Conservation (phyloP, 192 early-diverging fungal genomes). For the Backusella parvicylindrica region DNA sequence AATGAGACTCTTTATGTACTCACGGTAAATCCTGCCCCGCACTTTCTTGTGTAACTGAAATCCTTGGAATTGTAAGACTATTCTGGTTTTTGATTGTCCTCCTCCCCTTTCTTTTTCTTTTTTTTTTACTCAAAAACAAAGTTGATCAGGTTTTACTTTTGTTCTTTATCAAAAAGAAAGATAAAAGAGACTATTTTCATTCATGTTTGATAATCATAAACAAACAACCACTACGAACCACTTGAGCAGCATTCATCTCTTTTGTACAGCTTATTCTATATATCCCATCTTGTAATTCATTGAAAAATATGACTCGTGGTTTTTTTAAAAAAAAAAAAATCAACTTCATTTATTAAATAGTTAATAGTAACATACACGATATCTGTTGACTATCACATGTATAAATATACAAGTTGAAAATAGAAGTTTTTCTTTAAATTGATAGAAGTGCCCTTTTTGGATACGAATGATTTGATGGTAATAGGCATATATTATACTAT, state of each 20-base stretch:
- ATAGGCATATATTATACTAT: not conserved
- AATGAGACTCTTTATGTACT: not conserved
- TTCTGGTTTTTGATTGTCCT: not conserved
- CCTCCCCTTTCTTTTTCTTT: too few species aligned
- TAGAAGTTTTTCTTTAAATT: not conserved
- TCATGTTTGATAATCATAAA: not conserved
- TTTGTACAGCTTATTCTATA: not conserved
- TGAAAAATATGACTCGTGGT: not conserved
- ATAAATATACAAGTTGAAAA: not conserved
- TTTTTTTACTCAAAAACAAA: not conserved
- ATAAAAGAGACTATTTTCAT: not conserved
- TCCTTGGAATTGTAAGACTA: not conserved
- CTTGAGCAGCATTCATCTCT: not conserved
- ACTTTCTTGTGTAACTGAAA: not conserved
- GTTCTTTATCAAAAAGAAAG: not conserved
- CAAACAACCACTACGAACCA: not conserved
- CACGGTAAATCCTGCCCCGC: not conserved
- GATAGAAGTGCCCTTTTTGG: not conserved
- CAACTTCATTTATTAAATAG: not conserved
- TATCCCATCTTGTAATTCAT: not conserved
- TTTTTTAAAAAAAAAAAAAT: not conserved
- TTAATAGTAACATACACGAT: not conserved
- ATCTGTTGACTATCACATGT: not conserved
- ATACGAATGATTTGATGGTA: not conserved
- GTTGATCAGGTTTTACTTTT: not conserved